Evolutionary conservation across 352 stramenopile species (phyloP), one percentile per base, ranked within the genome.

Genomic region (Phytophthora boehmeriae): DNA sequence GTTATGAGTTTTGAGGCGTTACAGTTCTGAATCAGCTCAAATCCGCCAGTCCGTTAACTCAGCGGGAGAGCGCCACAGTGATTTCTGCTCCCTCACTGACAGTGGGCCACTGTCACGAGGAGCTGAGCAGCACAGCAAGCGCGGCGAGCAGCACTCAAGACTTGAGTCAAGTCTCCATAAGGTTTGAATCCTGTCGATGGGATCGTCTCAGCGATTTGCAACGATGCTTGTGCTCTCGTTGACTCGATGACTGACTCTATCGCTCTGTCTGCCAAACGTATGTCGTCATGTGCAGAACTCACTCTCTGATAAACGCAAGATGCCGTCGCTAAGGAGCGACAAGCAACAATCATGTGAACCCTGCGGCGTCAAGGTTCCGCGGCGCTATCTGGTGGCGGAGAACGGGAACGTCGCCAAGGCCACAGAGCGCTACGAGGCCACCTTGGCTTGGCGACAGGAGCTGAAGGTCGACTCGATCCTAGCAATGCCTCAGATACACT

Each of bases 401-500:
- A 83, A 85, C 30, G 83, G 80, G 17, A 71, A 92, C 46, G 22
- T 71, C 3, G 48, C 53, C 14, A 90, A 90, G 58, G 86, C 81
- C 2, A 44, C 50, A 13, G 65, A 86, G 48, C 75, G 85, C 19
- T 92, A 90, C 50, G 55, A 91, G n/a, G 60, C 59, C 6, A 94
- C 78, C 9, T 48, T 86, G n/a, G 70, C 78, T 25, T 97, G 89
- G 89, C 69, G 89, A 14, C 76, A 87, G 35, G 80, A 90, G 44
- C 66, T 90, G 36, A 73, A 76, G 19, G 76, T 90, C 6, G 88
- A 97, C 50, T 52, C 49, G 0, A 87, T 95, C 17, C 73, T 97
- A 2, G 52, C 49, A 2, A 68, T 52, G 16, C 80, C 79, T 0
- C 85, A 93, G 53, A 67, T 44, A 38, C 66, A 87, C 49, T 93